A percentile compares a stretch with the other conserved stretches of the same genome.
Evolutionary conservation across 176 grass and related monocot genomes (phyloP).

Genomic region (Oryza officinalis): DNA sequence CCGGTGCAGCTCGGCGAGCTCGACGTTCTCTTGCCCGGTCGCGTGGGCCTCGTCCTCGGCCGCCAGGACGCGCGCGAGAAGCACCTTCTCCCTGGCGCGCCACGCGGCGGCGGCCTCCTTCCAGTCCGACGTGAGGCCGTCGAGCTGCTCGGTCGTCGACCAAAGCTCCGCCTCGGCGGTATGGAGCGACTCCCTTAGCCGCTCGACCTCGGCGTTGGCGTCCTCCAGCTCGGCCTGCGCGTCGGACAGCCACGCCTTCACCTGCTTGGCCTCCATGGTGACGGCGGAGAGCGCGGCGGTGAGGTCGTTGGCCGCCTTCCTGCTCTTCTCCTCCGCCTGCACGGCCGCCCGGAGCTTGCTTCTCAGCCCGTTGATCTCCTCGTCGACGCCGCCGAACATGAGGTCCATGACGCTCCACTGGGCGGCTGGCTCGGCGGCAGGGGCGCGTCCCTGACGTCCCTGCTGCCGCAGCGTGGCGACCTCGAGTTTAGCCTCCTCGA

Average conservation of each 20-base stretch:
- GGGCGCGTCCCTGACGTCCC: background rate
- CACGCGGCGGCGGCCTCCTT: conserved; percentile 57
- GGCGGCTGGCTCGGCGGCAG: background rate
- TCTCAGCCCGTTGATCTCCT: conserved; percentile 56
- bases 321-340: conserved; percentile 62
- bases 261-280: conserved; percentile 65
- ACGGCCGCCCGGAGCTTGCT: conserved; percentile 24
- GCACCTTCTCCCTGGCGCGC: conserved; percentile 73
- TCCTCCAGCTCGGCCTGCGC: conserved; percentile 56
- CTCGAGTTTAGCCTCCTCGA: conserved; percentile 80
- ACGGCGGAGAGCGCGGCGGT: conserved; percentile 68
- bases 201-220: conserved; percentile 43
- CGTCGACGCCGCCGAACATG: conserved; percentile 62
- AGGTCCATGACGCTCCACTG: conserved; percentile 61
- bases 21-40: conserved; percentile 39
- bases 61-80: conserved; percentile 57
- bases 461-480: conserved; percentile 31
- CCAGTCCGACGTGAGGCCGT: conserved; percentile 41
- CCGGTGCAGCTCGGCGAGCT: conserved; percentile 41
- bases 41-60: conserved; percentile 55
- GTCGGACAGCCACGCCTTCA: conserved; percentile 50
- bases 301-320: conserved; percentile 64
- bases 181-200: conserved; percentile 18
- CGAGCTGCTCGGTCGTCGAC: conserved; percentile 39
- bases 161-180: conserved; percentile 52